phyloP scores from a whole-genome alignment of 192 early-diverging fungal genomes.

The Coemansia sp. region DNA sequence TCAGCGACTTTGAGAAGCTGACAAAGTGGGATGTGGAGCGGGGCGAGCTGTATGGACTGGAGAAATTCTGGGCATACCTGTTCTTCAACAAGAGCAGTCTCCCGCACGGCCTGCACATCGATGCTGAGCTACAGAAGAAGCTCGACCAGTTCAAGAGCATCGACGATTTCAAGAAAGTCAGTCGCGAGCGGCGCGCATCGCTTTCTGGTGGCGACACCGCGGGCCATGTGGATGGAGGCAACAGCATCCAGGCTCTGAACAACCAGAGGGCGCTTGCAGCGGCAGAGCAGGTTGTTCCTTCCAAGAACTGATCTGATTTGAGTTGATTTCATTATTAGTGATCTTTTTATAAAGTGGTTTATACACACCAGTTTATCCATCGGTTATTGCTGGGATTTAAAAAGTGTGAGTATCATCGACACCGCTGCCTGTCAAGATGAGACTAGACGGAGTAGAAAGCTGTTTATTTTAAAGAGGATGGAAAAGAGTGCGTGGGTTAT shows the following conservation, averaged over 20 bases:
- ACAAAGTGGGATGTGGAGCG: slow-evolving; percentile 73
- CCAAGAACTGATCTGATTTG: background rate
- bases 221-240: slow-evolving; percentile 3
- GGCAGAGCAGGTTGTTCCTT: slow-evolving; percentile 32
- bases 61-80: slow-evolving; percentile 96
- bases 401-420: no score
- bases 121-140: slow-evolving; percentile 57
- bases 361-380: no score
- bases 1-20: slow-evolving; percentile 85
- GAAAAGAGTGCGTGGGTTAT: no score
- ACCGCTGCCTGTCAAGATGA: no score
- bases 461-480: no score
- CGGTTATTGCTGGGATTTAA: no score
- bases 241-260: slow-evolving; percentile 22
- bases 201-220: slow-evolving; percentile 4
- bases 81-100: slow-evolving; percentile 85
- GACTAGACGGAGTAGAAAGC: no score
- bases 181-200: slow-evolving; percentile 43
- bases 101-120: slow-evolving; percentile 61
- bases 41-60: slow-evolving; percentile 82
- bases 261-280: slow-evolving; percentile 43
- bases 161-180: slow-evolving; percentile 60
- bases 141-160: slow-evolving; percentile 65
- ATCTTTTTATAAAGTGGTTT: no score
- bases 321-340: no score